Evolutionary conservation across 805 yeast genomes (phyloP).

Genomic region (Candida ipomoeae): DNA sequence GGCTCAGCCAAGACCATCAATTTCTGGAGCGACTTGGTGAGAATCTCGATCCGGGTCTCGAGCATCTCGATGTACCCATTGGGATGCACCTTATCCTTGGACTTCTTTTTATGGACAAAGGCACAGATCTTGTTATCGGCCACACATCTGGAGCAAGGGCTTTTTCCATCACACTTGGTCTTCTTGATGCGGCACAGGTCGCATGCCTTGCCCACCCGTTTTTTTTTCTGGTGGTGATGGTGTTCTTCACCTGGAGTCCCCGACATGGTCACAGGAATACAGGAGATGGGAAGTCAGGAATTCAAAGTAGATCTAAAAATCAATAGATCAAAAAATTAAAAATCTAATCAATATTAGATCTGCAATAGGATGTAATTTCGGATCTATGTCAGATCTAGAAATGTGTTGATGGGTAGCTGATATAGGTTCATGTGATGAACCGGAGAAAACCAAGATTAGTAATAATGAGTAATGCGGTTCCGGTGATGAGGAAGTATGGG

Average conservation of each 20-base stretch:
- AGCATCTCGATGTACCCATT: constrained; percentile 59
- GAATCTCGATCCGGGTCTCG: constrained; percentile 52
- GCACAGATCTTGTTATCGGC: constrained; percentile 57
- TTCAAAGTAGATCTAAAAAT: background rate
- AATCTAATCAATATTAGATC: too few relatives aligned
- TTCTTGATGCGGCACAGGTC: constrained; percentile 60
- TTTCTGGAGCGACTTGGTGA: constrained; percentile 48
- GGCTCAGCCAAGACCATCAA: constrained; percentile 27
- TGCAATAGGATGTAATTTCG: too few relatives aligned
- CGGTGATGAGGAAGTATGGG: background rate
- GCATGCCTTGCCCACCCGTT: constrained; percentile 62
- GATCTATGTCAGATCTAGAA: too few relatives aligned
- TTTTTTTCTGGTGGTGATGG: constrained; percentile 34
- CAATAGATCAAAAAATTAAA: background rate
- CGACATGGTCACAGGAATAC: constrained; percentile 1
- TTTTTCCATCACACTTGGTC: constrained; percentile 60
- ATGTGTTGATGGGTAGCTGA: background rate
- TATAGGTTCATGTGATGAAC: background rate
- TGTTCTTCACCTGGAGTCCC: constrained; percentile 11
- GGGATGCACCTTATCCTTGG: constrained; percentile 54
- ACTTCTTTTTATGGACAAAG: constrained; percentile 52
- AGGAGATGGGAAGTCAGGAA: too few relatives aligned
- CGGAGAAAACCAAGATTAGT: background rate
- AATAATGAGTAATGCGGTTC: background rate
- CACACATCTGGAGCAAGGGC: constrained; percentile 55